phyloP scores from a whole-genome alignment of 768 basidiomycete species.

The Amanita subjunquillea region DNA sequence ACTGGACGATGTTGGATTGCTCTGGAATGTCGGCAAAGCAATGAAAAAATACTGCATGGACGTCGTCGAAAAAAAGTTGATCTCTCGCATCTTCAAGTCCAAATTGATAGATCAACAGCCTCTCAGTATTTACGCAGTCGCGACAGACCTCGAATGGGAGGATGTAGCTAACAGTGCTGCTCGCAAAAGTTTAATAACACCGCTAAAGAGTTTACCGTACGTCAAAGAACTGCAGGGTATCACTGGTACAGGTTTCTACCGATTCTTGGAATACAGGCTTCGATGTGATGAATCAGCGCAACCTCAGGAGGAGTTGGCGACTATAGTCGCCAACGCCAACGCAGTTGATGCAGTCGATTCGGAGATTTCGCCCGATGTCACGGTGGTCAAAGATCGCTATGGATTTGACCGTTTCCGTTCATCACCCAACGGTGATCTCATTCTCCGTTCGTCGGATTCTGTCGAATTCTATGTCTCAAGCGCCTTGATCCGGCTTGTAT shows the following conservation, averaged over 20 bases:
- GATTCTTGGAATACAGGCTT: neutral
- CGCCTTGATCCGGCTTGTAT: conserved; percentile 16
- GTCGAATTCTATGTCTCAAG: conserved; percentile 20
- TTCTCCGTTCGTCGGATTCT: conserved; percentile 17
- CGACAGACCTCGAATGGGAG: neutral
- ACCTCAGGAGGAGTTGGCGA: neutral
- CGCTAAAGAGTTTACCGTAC: neutral
- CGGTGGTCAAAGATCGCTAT: no score
- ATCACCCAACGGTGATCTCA: conserved; percentile 10
- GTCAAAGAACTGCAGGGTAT: neutral
- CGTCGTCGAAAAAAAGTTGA: neutral
- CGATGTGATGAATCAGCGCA: neutral
- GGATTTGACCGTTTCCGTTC: neutral
- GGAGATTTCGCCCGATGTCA: neutral
- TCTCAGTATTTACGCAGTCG: neutral
- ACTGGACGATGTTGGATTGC: neutral
- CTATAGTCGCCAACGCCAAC: neutral
- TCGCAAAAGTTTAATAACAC: neutral
- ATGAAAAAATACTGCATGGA: conserved; percentile 4
- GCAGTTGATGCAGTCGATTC: neutral
- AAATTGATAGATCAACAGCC: neutral
- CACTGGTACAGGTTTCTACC: neutral
- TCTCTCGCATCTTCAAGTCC: neutral
- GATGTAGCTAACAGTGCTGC: neutral
- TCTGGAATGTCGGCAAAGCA: neutral